Evolutionary conservation across 2,329 filamentous ascomycete species (phyloP), one percentile per base, ranked within the genome.

Genomic region (Cladosporium austrohemisphaericum): DNA sequence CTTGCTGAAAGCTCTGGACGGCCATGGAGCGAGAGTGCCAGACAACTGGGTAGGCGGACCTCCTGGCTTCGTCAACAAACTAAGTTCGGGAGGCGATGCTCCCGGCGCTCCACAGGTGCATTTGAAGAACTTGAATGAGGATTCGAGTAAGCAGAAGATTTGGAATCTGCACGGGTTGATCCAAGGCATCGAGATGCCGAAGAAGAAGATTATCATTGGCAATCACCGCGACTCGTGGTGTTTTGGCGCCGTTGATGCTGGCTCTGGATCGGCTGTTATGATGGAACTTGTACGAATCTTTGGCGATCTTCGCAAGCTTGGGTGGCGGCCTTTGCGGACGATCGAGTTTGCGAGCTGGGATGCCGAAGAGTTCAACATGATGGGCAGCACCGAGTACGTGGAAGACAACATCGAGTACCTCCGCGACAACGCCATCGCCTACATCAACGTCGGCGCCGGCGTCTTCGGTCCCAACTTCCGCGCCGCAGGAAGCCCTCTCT

Each of bases 331-430:
- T 1, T 75, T 95, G 13, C 85, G 93, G n/a, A 94, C 89, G 3
- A 95, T 98, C 56, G 87, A 95, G 66, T 97, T 98, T 67, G 90
- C 91, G 63, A 95, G 88, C 26, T 98, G 93, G 93, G 93, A 98
- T 66, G 93, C 81, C 3, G 85, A 85, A 58, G 89, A 92, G 68
- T 97, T 95, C 72, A 96, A 96, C 68, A 73, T 93, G 37, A 87
- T 95, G 51, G 93, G 93, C 7, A 95, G 89, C 9, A 97, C 93
- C 1, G 93, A 98, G 67, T 92, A 86, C 61, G 93, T 98, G 37
- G 93, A 98, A 70, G 85, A 86, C 38, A 84, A 92, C 57, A 75
- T 89, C 22, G 83, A 91, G 0, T 67, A 72, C 3, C 76, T 98
- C 5, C 84, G 88, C 33, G 73, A 78, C 14, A 79, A 93, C 59